Percentiles rank a stretch among this genome's conserved stretches.
These are phyloP conservation scores for Calvatia gigantea DNA, from an alignment of 768 basidiomycete species.

Conservation along the genomic window DNA sequence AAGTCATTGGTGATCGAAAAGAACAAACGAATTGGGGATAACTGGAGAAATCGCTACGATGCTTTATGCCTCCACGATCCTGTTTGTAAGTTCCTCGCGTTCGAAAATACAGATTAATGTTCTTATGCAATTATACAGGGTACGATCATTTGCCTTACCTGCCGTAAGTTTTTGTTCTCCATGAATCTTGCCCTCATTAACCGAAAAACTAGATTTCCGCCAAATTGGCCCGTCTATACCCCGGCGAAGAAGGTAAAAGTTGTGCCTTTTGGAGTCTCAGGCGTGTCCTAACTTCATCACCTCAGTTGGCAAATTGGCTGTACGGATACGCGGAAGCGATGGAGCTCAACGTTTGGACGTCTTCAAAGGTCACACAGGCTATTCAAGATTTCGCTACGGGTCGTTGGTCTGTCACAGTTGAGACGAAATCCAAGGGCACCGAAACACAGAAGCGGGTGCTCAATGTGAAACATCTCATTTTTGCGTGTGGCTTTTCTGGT, in stretches of 20 bases:
- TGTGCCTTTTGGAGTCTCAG: too few species aligned
- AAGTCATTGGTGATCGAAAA: slow-evolving; percentile 63
- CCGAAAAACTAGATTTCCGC: slow-evolving; percentile 22
- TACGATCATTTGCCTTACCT: slow-evolving; percentile 60
- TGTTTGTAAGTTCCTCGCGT: slow-evolving; percentile 46
- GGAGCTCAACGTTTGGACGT: slow-evolving; percentile 52
- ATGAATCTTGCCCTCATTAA: slow-evolving; percentile 11
- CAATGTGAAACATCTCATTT: slow-evolving; percentile 45
- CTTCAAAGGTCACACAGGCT: slow-evolving; percentile 30
- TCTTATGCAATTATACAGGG: slow-evolving; percentile 28
- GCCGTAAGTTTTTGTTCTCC: slow-evolving; percentile 34
- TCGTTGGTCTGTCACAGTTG: slow-evolving; percentile 41
- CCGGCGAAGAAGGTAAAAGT: slow-evolving; percentile 24
- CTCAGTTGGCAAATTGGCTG: slow-evolving; percentile 29
- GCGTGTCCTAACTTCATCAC: neutral
- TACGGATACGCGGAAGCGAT: slow-evolving; percentile 30
- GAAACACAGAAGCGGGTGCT: slow-evolving; percentile 32
- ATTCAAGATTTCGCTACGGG: slow-evolving; percentile 28
- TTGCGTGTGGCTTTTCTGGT: slow-evolving; percentile 50
- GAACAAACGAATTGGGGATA: slow-evolving; percentile 54
- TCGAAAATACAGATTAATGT: too few species aligned
- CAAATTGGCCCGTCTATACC: slow-evolving; percentile 28
- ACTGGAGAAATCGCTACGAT: slow-evolving; percentile 66
- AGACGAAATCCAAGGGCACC: slow-evolving; percentile 28
- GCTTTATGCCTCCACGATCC: slow-evolving; percentile 65